phyloP scores from a whole-genome alignment of 2,329 filamentous ascomycete genomes.

The Tolypocladium amazonense region DNA sequence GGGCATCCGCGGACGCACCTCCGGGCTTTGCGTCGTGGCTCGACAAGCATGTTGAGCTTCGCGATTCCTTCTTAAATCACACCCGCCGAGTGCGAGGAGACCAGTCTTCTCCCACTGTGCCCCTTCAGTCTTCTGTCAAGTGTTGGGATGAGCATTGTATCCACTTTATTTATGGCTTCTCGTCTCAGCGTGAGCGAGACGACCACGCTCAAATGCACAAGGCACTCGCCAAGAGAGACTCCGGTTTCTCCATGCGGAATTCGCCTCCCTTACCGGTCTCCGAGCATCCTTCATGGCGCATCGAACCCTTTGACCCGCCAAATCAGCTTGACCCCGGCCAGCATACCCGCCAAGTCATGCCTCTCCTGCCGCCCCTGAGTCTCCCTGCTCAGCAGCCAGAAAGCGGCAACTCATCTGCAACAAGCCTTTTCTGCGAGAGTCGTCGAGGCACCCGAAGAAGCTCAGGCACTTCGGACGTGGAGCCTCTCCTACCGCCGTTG shows the following conservation, averaged over 20 bases:
- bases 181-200: conserved; percentile 38
- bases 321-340: neutral
- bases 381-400: conserved; percentile 5
- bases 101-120: neutral
- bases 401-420: conserved; percentile 3
- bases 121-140: conserved; percentile 29
- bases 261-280: conserved; percentile 4
- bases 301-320: neutral
- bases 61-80: conserved; percentile 35
- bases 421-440: conserved; percentile 28
- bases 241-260: conserved; percentile 26
- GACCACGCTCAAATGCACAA: conserved; percentile 37
- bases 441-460: conserved; percentile 23
- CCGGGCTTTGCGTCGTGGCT: conserved; percentile 40
- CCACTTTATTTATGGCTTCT: conserved; percentile 49
- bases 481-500: conserved; percentile 42
- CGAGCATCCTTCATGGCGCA: conserved; percentile 1
- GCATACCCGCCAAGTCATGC: neutral
- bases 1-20: conserved; percentile 23
- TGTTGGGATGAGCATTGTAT: conserved; percentile 45
- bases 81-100: conserved; percentile 1
- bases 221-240: conserved; percentile 29
- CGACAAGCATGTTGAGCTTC: conserved; percentile 36
- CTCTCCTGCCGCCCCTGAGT: conserved; percentile 6
- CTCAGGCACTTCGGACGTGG: conserved; percentile 35